These are phyloP conservation scores for Gymnopilus junonius DNA, from an alignment of 768 basidiomycete genomes.

Conservation along the genomic window DNA sequence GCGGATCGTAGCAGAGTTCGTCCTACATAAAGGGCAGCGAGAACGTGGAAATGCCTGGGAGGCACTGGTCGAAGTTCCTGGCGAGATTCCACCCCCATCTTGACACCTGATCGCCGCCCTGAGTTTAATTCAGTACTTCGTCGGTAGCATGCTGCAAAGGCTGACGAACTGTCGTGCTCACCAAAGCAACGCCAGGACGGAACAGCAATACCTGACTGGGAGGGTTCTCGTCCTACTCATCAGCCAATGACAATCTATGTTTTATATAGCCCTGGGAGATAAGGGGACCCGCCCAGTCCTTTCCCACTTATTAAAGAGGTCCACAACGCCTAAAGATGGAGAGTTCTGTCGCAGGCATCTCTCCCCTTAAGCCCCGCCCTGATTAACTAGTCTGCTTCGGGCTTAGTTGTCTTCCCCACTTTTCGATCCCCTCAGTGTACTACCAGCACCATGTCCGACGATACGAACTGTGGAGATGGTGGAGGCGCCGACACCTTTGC, in stretches of 20 bases:
- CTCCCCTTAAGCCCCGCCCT: neutral
- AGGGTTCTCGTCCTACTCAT: neutral
- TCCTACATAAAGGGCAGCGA: neutral
- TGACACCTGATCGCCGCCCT: neutral
- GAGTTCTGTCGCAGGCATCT: neutral
- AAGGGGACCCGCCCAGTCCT: constrained; percentile 35
- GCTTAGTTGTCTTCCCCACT: neutral
- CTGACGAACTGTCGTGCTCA: neutral
- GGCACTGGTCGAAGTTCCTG: neutral
- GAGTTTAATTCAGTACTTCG: neutral
- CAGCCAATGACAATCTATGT: neutral
- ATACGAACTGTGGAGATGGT: constrained; percentile 49
- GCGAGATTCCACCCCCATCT: neutral
- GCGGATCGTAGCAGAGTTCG: neutral
- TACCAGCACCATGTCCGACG: constrained; percentile 11
- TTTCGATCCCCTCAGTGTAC: neutral
- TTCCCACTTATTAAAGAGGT: constrained; percentile 3
- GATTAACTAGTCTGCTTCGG: neutral
- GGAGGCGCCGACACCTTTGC: constrained; percentile 52
- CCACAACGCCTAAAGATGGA: neutral
- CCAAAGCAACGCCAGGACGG: neutral
- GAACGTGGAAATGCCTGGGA: neutral
- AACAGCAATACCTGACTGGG: neutral
- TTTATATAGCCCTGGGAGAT: constrained; percentile 4
- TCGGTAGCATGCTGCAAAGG: neutral